Evolutionary conservation across 352 stramenopile genomes (phyloP).

Genomic region (Aphanomyces stellatus): DNA sequence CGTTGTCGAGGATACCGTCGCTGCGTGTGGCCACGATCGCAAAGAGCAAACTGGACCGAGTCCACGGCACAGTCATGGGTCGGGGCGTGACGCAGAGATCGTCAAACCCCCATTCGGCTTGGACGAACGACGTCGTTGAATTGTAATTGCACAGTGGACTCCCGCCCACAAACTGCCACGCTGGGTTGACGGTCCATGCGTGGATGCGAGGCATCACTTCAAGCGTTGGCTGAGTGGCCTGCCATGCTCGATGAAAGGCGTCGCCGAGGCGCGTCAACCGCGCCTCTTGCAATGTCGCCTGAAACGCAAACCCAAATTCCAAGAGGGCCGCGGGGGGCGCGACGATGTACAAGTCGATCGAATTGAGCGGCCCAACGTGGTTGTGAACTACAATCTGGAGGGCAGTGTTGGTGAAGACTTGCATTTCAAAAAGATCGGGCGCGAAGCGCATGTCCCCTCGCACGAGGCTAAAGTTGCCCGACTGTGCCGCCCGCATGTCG

Average conservation of each 20-base stretch:
- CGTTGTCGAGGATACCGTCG: no score
- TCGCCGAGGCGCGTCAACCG: no score
- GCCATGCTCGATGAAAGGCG: no score
- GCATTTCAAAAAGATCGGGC: neutral
- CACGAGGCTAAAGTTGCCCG: neutral
- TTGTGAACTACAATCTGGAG: neutral
- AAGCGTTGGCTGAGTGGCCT: no score
- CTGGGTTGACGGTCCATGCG: neutral
- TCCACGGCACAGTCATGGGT: neutral
- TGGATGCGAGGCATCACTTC: no score
- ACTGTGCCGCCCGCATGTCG: neutral
- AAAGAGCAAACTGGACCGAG: neutral
- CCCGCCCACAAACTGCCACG: neutral
- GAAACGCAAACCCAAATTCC: no score
- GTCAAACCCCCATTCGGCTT: neutral
- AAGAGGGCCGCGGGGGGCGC: no score
- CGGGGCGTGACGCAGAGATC: neutral
- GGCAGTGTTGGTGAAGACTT: neutral
- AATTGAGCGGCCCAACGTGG: neutral
- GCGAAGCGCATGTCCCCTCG: neutral
- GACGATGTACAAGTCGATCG: neutral
- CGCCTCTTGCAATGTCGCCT: no score
- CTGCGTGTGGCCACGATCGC: neutral
- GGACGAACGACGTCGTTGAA: neutral
- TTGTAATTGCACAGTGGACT: neutral